These are phyloP conservation scores for Diaporthe ilicicola DNA, from an alignment of 2,329 filamentous ascomycete genomes.

Conservation along the genomic window DNA sequence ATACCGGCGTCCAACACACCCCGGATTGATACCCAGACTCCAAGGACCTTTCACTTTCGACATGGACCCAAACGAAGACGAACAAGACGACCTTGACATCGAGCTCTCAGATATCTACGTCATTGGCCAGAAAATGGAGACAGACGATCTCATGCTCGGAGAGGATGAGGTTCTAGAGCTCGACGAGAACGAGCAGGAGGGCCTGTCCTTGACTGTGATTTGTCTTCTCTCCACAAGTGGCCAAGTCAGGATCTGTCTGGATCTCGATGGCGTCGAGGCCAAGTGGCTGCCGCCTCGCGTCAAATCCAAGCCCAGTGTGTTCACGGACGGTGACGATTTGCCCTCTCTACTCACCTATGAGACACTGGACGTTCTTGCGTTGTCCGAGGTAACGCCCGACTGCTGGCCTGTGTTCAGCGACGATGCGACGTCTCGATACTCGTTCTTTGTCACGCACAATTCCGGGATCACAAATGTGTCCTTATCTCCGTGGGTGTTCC, in stretches of 20 bases:
- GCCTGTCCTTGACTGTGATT: slow-evolving; percentile 66
- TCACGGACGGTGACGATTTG: slow-evolving; percentile 48
- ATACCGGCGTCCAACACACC: slow-evolving; percentile 64
- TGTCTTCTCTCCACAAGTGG: slow-evolving; percentile 69
- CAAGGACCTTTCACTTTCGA: slow-evolving; percentile 70
- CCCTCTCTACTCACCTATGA: slow-evolving; percentile 68
- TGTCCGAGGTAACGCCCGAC: slow-evolving; percentile 62
- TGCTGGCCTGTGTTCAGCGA: slow-evolving; percentile 71
- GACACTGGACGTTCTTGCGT: slow-evolving; percentile 66
- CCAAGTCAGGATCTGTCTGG: slow-evolving; percentile 68
- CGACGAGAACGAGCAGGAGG: slow-evolving; percentile 65
- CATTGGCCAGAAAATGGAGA: slow-evolving; percentile 69
- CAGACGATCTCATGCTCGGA: slow-evolving; percentile 68
- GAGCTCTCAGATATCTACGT: slow-evolving; percentile 69
- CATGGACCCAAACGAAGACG: slow-evolving; percentile 58
- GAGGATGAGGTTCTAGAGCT: slow-evolving; percentile 69
- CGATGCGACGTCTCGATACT: slow-evolving; percentile 69
- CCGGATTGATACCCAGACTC: slow-evolving; percentile 65
- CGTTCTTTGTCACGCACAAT: slow-evolving; percentile 69
- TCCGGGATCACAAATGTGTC: slow-evolving; percentile 68
- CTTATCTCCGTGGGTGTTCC: slow-evolving; percentile 69
- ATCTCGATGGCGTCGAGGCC: slow-evolving; percentile 70
- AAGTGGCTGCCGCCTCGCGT: slow-evolving; percentile 69
- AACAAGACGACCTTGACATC: slow-evolving; percentile 64
- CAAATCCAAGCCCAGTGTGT: slow-evolving; percentile 55